Conservation (phyloP, 2,329 filamentous ascomycete genomes). For the Sarocladiaceae sp. region DNA sequence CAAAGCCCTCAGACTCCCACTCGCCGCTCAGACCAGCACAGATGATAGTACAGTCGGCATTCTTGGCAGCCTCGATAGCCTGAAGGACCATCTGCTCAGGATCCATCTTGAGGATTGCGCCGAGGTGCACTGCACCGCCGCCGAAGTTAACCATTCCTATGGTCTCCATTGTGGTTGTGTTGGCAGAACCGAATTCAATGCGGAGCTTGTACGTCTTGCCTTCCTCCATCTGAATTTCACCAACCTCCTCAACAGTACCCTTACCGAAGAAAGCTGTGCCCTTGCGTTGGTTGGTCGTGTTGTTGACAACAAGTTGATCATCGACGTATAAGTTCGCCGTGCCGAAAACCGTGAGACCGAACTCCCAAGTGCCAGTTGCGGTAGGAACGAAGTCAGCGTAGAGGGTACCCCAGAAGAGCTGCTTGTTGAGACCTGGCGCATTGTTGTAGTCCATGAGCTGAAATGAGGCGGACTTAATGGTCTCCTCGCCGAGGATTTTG, state of each 20-base stretch:
- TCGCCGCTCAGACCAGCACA: slow-evolving; percentile 51
- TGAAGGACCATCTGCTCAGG: slow-evolving; percentile 10
- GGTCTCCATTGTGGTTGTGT: slow-evolving; percentile 8
- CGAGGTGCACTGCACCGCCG: slow-evolving; percentile 10
- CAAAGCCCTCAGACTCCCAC: slow-evolving; percentile 48
- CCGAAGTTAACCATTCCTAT: slow-evolving; percentile 10
- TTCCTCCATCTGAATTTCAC: slow-evolving; percentile 14
- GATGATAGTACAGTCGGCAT: slow-evolving; percentile 54
- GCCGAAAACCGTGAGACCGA: slow-evolving; percentile 30
- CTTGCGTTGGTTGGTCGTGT: slow-evolving; percentile 15
- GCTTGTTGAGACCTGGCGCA: slow-evolving; percentile 13
- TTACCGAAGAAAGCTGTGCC: slow-evolving; percentile 28
- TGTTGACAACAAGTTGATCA: slow-evolving; percentile 25
- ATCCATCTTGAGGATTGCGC: slow-evolving; percentile 12
- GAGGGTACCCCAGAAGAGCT: slow-evolving; percentile 15
- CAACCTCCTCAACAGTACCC: slow-evolving; percentile 27
- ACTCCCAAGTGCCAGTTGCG: slow-evolving; percentile 14
- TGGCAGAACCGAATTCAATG: slow-evolving; percentile 8
- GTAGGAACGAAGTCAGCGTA: slow-evolving; percentile 14
- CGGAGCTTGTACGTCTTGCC: slow-evolving; percentile 10
- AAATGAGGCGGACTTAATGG: slow-evolving; percentile 15
- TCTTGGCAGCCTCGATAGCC: slow-evolving; percentile 35
- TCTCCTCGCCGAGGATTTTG: slow-evolving; percentile 14
- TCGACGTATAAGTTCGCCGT: slow-evolving; percentile 29
- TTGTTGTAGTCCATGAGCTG: slow-evolving; percentile 19